These are phyloP conservation scores for Oenanthe sinensis DNA, from an alignment of 129 eudicot genomes.

Conservation along the genomic window DNA sequence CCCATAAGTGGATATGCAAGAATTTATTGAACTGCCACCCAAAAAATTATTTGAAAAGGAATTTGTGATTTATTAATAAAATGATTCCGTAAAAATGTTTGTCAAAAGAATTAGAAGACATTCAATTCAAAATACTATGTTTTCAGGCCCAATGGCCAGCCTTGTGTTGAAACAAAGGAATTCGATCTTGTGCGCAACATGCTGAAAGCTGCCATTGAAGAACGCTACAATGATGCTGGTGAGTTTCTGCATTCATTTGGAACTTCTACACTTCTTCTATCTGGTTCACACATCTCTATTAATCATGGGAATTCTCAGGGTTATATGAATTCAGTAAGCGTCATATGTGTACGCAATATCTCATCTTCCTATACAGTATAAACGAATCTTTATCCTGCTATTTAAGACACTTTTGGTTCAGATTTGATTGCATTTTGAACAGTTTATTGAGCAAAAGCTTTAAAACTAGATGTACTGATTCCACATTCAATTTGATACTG, in stretches of 20 bases:
- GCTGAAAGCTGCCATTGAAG: conserved; percentile 86
- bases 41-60: background rate
- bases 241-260: background rate
- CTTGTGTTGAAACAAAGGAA: conserved; percentile 78
- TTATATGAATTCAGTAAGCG: background rate
- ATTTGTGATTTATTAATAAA: too few species aligned
- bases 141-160: conserved; percentile 77
- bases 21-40: background rate
- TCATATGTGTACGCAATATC: background rate
- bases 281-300: background rate
- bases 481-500: background rate
- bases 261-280: background rate
- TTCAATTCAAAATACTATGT: background rate
- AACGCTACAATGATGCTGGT: conserved; percentile 96
- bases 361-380: background rate
- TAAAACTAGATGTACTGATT: background rate
- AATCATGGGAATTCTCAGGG: background rate
- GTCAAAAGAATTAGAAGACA: background rate
- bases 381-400: background rate
- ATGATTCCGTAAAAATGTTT: background rate
- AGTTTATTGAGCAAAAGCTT: background rate
- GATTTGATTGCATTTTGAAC: background rate
- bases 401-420: background rate
- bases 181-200: conserved; percentile 84
- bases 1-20: background rate